Evolutionary conservation across 371 early-diverging fungal genomes (phyloP), one percentile per base, ranked within the genome.

Genomic region (Apophysomyces sp.): DNA sequence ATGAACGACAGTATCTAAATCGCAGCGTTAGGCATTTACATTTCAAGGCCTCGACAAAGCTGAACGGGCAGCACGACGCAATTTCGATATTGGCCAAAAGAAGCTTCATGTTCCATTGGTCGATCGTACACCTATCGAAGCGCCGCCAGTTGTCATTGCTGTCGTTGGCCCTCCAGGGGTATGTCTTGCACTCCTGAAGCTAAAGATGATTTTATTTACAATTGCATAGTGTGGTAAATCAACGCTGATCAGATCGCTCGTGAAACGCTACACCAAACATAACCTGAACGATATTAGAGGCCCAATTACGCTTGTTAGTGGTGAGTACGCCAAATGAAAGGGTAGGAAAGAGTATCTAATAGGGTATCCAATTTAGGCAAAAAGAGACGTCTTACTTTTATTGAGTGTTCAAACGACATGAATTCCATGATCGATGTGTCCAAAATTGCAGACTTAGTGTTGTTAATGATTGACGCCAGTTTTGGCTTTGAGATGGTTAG

Each of bases 371-470:
- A 30, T 41, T 31, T 63, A 81, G 88, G 92, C 27, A 97, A 97
- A 80, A 92, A 92, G 71, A 90, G 94, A 63, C 89, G 98, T 34
- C 82, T 99, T 63, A 99, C 99, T 1, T 96, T 99, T 80, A 88
- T 99, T 60, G 97, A 99, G 73, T 93, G 95, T 72, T 86, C 90
- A 65, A 97, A 97, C 73, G 99, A 99, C 68, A 85, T 99, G 68
- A 95, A 98, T 76, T 86, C 93, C 6, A 95, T 99, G 93, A 94
- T 99, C 57, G 99, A 99, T 78, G 81, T 96, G 24, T 96, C 95
- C 53, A 99, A 99, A 77, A 86, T 99, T 24, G 96, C 98, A 0
- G 99, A 99, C 80, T 73, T 99, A 58, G 95, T 99, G 2, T 85
- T 99, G 36, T 79, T 99, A 58, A 79, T 93, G 69, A 93, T 99